A percentile compares a stretch with the other conserved stretches of the same genome.
Conservation (phyloP, 2,329 filamentous ascomycete genomes). For the Fusarium heterosporum region DNA sequence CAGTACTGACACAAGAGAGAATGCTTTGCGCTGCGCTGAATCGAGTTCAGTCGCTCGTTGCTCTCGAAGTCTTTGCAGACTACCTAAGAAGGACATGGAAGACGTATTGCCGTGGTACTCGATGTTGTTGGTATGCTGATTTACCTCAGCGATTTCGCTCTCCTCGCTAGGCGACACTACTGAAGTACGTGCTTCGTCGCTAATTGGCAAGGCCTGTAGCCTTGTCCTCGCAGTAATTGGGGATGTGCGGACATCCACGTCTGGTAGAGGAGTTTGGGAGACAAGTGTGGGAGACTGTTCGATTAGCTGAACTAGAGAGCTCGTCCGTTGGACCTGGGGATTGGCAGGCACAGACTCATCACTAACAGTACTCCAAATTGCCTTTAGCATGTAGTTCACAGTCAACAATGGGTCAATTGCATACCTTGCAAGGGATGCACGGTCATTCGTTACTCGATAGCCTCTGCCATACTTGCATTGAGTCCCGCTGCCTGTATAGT, state of each 20-base stretch:
- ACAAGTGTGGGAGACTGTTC: not conserved
- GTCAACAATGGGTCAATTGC: not conserved
- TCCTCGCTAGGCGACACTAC: constrained; percentile 5
- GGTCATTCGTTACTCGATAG: not conserved
- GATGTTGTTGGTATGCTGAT: constrained; percentile 11
- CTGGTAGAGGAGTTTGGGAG: constrained; percentile 4
- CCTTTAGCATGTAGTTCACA: not conserved
- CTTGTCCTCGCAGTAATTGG: not conserved
- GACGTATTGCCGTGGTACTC: constrained; percentile 13
- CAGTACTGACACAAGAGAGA: constrained; percentile 7
- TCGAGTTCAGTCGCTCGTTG: not conserved
- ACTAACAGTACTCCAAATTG: not conserved
- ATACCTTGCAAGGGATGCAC: constrained; percentile 3
- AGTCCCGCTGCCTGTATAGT: not conserved
- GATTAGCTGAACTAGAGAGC: not conserved
- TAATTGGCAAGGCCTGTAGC: not conserved
- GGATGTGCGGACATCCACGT: not conserved
- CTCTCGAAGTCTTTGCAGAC: constrained; percentile 3
- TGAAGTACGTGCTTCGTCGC: not conserved
- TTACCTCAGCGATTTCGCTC: constrained; percentile 13
- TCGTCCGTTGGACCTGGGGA: not conserved
- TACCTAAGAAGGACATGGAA: constrained; percentile 9
- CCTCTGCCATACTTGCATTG: constrained; percentile 19
- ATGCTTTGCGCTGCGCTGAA: not conserved
- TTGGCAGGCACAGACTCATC: not conserved